Conservation (phyloP, 148 eudicot species). For the Cornus suecica region DNA sequence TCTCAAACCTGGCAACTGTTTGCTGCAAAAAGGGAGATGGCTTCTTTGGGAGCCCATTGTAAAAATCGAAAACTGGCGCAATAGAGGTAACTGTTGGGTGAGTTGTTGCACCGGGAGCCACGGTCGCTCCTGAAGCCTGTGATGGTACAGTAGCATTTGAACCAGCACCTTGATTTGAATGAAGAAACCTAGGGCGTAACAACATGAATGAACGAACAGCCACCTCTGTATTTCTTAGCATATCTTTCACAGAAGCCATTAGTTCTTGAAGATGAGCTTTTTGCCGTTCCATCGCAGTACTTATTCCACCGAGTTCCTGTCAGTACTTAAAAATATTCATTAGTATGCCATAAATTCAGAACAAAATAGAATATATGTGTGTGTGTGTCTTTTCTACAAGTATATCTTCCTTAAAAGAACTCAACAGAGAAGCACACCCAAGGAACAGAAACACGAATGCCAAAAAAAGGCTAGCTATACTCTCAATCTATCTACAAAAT, state of each 20-base stretch:
- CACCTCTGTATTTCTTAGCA: slow-evolving; percentile 81
- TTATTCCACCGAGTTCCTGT: slow-evolving; percentile 91
- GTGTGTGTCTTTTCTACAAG: too few relatives aligned
- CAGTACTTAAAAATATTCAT: not conserved
- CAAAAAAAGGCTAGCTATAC: too few relatives aligned
- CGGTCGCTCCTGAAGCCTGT: slow-evolving; percentile 52
- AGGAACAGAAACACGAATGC: too few relatives aligned
- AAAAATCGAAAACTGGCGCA: slow-evolving; percentile 68
- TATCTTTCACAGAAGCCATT: slow-evolving; percentile 69
- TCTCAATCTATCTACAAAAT: too few relatives aligned
- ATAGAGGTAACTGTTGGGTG: slow-evolving; percentile 47
- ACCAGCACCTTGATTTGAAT: slow-evolving; percentile 46
- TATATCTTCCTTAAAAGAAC: too few relatives aligned
- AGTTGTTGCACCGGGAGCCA: slow-evolving; percentile 28
- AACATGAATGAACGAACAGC: slow-evolving; percentile 91
- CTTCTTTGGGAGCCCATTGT: slow-evolving; percentile 82
- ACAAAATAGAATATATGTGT: not conserved
- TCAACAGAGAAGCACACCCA: too few relatives aligned
- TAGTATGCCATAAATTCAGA: slow-evolving; percentile 7
- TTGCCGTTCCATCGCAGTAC: slow-evolving; percentile 81
- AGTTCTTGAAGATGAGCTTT: slow-evolving; percentile 74
- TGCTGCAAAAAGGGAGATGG: slow-evolving; percentile 83
- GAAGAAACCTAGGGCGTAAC: slow-evolving; percentile 82
- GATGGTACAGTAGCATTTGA: slow-evolving; percentile 45
- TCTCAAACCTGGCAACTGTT: slow-evolving; percentile 86